Evolutionary conservation across 805 yeast genomes (phyloP), one percentile per base, ranked within the genome.

Genomic region (Candida xiaguanensis): DNA sequence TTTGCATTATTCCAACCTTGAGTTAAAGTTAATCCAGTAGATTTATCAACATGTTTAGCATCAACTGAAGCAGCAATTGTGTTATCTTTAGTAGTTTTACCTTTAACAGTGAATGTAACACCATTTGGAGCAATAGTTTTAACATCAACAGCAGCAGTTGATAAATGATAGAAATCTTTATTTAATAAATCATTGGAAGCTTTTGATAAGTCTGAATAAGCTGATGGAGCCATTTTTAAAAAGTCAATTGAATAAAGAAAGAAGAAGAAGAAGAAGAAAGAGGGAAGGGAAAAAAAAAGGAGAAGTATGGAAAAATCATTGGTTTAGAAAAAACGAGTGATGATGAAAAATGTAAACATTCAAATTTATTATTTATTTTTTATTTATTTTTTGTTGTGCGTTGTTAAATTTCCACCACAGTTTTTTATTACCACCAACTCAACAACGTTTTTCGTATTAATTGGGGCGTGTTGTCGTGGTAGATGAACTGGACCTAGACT

Each of bases 1-100:
- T 91, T 91, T 67, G 95, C 83, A 56, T 95, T 87, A 74, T 90
- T 83, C 96, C 98, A 90, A 62, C 96, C 96, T 77, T 93, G 98
- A 53, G 96, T 89, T 61, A 93, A 73, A 50, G 96, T 80, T 59
- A 93, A 75, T 49, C 97, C 97, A 47, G 93, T 74, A 47, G 89
- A 77, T 77, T 88, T 88, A 80, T 93, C 99, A 46, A 85, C 70
- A 76, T 83, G 86, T 75, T 86, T 88, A 56, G 95, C 85, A 71
- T 93, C 98, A 43, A 93, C 72, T 59, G 84, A 79, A 53, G 95
- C 95, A 47, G 90, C 80, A 53, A 93, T 80, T 54, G 95, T 72
- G 61, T 85, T 82, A 60, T 81, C 86, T 70, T 79, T 80, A 57
- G 80, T 77, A 57, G 82, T 76, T 74, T 88, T 89, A 65, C 96